Conservation (phyloP, 495 filamentous ascomycete species). For the Peziza echinospora region DNA sequence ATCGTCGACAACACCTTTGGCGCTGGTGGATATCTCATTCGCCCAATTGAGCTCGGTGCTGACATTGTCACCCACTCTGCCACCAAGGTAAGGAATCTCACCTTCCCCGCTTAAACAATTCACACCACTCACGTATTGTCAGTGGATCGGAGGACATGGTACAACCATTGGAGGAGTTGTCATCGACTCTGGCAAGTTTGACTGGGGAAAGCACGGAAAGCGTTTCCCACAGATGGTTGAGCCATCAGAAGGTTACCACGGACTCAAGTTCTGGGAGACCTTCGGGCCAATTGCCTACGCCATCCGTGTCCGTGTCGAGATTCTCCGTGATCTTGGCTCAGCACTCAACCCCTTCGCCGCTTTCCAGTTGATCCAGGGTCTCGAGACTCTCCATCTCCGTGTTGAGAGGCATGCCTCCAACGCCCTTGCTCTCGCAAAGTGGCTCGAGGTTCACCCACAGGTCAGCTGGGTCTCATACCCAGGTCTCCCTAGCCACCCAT, state of each 20-base stretch:
- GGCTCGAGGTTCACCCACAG: conserved; percentile 62
- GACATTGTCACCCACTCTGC: conserved; percentile 87
- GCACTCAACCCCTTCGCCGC: conserved; percentile 81
- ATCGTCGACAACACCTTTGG: conserved; percentile 97
- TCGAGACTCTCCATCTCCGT: conserved; percentile 77
- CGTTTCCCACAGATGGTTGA: conserved; percentile 90
- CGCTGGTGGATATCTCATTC: conserved; percentile 76
- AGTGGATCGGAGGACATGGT: conserved; percentile 97
- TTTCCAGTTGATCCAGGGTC: conserved; percentile 75
- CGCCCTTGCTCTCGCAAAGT: conserved; percentile 56
- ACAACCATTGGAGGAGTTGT: conserved; percentile 86
- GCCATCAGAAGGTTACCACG: conserved; percentile 83
- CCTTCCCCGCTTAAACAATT: not conserved
- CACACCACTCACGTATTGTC: not conserved
- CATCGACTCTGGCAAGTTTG: conserved; percentile 82
- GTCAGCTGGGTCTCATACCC: conserved; percentile 92
- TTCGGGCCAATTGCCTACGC: conserved; percentile 72
- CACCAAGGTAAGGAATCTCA: conserved; percentile 53
- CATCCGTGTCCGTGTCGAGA: conserved; percentile 64
- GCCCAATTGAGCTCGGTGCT: conserved; percentile 77
- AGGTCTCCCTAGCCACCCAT: conserved; percentile 61
- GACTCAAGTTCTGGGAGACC: conserved; percentile 91
- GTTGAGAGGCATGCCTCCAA: conserved; percentile 78
- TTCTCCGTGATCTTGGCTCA: conserved; percentile 70
- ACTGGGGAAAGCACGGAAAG: conserved; percentile 75